Evolutionary conservation across 1,139 yeast species (phyloP), one percentile per base, ranked within the genome.

Genomic region (Cylindricascospora bacillispora): DNA sequence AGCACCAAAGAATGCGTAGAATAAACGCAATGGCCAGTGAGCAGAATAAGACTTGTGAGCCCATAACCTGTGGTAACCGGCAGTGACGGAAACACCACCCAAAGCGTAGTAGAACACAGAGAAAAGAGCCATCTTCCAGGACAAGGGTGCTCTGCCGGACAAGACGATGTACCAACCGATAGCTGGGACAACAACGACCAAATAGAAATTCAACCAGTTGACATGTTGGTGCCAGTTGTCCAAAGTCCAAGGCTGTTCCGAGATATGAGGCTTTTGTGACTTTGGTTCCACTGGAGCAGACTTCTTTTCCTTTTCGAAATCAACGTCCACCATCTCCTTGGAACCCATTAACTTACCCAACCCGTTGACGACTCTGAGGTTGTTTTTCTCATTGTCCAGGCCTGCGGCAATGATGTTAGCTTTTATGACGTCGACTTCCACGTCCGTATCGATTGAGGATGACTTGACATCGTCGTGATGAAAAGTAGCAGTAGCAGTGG

Each of bases 341-440:
- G 86, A 76, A 26, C 92, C 92, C 92, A 79, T 79, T 47, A 79
- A 62, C 33, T 62, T 63, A 32, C 94, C 89, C 31, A 79, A 62
- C 22, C 89, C 89, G 32, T 82, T 77, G 27, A 77, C 86, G 34
- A 78, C 71, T 56, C 89, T 67, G 31, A 73, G 75, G 30, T 63
- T 62, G 46, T 70, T 67, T 52, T 73, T 76, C n/a, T n/a, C n/a
- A n/a, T n/a, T n/a, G 60, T 78, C 71, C 35, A 82, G 72, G 43
- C 95, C 95, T 10, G 94, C 79, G 28, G 95, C 97, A 46, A 85
- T 70, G 32, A 86, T 81, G 59, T 79, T 79, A 40, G 89, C 82
- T 41, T 73, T 69, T 30, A 76, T 71, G 43, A 83, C 63, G 51
- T 79, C 83, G 32, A 75, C 82, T 22, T 64, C 56, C 21, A 18